Percentiles rank a stretch among this genome's conserved stretches.
phyloP scores from a whole-genome alignment of 805 yeast species.

The Hanseniaspora nectarophila region DNA sequence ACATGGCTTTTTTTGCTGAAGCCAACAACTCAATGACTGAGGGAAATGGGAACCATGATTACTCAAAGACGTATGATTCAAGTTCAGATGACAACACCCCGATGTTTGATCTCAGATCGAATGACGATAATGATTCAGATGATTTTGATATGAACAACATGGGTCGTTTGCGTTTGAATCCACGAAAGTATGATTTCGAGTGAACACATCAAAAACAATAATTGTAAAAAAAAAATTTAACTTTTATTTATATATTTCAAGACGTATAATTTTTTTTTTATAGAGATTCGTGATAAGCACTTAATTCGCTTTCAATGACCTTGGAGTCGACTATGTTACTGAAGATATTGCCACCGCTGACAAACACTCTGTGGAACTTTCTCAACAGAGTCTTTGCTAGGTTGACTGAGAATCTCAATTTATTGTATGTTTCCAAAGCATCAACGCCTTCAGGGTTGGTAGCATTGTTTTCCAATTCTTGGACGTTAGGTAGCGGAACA shows the following conservation, averaged over 20 bases:
- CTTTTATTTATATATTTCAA: neutral
- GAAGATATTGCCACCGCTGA: conserved; percentile 27
- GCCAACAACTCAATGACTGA: neutral
- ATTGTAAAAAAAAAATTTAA: no score
- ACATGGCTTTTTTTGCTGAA: neutral
- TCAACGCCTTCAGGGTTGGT: conserved; percentile 22
- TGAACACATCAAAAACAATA: neutral
- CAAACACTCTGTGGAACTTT: conserved; percentile 31
- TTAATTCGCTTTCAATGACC: conserved; percentile 24
- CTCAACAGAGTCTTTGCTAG: conserved; percentile 33
- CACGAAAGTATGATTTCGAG: no score
- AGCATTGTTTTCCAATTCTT: conserved; percentile 2
- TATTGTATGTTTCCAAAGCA: conserved; percentile 32
- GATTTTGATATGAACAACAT: no score
- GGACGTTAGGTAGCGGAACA: conserved; percentile 20
- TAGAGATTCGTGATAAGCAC: conserved; percentile 29
- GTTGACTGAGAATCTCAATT: conserved; percentile 30
- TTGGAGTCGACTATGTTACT: conserved; percentile 28
- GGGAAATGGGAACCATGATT: conserved; percentile 19
- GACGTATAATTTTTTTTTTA: conserved; percentile 1
- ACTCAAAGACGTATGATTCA: conserved; percentile 17
- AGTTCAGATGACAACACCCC: conserved; percentile 13
- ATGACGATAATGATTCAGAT: conserved; percentile 5
- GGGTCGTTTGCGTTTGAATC: no score
- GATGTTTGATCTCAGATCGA: conserved; percentile 17